Conservation (phyloP, 2,329 filamentous ascomycete species). For the Pseudogymnoascus sp. region DNA sequence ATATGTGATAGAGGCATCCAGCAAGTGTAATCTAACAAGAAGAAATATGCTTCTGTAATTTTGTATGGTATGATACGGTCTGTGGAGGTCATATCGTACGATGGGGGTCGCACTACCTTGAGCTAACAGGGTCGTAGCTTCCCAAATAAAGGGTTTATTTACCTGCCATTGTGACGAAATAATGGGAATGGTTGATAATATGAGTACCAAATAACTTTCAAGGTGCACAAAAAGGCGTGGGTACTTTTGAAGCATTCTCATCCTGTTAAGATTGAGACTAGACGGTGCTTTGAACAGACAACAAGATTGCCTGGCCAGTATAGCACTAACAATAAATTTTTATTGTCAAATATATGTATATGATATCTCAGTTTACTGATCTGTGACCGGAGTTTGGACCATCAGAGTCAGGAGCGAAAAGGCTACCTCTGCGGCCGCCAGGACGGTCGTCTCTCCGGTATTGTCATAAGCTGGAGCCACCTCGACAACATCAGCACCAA, state of each 20-base stretch:
- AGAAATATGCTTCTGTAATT: neutral
- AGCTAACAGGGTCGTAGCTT: conserved; percentile 3
- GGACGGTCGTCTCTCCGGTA: conserved; percentile 46
- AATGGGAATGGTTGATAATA: neutral
- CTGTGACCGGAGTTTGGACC: conserved; percentile 28
- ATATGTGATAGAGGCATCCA: neutral
- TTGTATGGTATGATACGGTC: neutral
- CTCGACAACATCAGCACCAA: conserved; percentile 54
- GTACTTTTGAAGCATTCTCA: neutral
- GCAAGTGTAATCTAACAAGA: neutral
- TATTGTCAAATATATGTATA: too few species aligned
- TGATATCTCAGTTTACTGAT: neutral
- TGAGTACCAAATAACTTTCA: neutral
- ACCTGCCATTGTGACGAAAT: neutral
- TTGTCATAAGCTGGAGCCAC: conserved; percentile 56
- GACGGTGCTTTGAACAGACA: too few species aligned
- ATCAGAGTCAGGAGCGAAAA: conserved; percentile 38
- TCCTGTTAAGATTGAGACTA: neutral
- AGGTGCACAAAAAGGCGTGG: too few species aligned
- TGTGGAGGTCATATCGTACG: neutral
- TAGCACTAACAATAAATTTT: too few species aligned
- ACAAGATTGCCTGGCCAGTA: too few species aligned
- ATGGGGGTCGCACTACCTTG: neutral
- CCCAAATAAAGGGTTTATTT: neutral
- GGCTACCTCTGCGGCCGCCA: conserved; percentile 41